A percentile compares a stretch with the other conserved stretches of the same genome.
Conservation (phyloP, 768 basidiomycete species). For the Xerocomellus intermedius region DNA sequence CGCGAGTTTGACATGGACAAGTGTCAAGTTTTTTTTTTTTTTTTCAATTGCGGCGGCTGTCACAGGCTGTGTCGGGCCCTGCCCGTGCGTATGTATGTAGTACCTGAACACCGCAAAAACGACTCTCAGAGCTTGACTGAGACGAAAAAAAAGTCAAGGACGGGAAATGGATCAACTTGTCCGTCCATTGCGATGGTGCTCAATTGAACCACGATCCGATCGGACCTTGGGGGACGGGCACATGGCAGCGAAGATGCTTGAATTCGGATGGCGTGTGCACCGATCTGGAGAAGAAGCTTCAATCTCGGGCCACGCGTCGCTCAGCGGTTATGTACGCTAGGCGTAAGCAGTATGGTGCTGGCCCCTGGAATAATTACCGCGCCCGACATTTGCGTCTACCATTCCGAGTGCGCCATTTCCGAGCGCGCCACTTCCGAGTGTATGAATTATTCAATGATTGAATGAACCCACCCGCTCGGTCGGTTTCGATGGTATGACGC, state of each 20-base stretch:
- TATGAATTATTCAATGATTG: too few relatives aligned
- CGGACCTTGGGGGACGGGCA: constrained; percentile 5
- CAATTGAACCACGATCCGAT: background rate
- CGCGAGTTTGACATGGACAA: background rate
- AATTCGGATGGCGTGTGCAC: constrained; percentile 1
- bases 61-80: background rate
- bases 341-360: too few relatives aligned
- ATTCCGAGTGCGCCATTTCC: constrained; percentile 1
- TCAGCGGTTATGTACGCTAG: too few relatives aligned
- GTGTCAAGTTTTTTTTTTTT: background rate
- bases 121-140: background rate
- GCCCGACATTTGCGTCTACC: background rate
- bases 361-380: constrained; percentile 9
- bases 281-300: background rate
- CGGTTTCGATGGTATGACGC: background rate
- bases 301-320: background rate
- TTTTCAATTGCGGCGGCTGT: background rate
- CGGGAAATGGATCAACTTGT: background rate
- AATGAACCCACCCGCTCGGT: background rate
- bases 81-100: background rate
- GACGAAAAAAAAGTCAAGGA: background rate
- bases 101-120: background rate
- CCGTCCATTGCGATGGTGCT: background rate
- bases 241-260: background rate
- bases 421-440: background rate